Evolutionary conservation across 148 eudicot genomes (phyloP), one percentile per base, ranked within the genome.

Genomic region (Rhododendron ovatum): DNA sequence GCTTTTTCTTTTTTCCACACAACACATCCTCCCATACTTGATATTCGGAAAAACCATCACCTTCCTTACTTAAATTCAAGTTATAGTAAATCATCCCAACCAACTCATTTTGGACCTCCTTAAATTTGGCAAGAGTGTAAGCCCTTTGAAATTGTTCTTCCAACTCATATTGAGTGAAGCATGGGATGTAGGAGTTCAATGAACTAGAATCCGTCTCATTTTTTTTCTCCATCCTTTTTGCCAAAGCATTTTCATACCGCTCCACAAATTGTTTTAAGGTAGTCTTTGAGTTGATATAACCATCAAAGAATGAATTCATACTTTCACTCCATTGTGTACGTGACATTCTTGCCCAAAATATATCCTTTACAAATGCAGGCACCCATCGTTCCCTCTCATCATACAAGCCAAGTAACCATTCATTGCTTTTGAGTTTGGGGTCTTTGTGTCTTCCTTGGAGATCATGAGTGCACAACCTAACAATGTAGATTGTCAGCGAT

Each of bases 331-430:
- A 3, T 59, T 82, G 11, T 14, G 73, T 82, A 28, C 43, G 59
- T n/a, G 84, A 82, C 69, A 55, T 53, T 82, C 84, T 15, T 57
- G 73, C 84, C 69, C 84, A 82, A 57, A 82, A 82, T 7, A 22
- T 53, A 33, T 59, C 71, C 13, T 55, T 82, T 22, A 82, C 26
- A 0, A 55, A 39, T 39, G 41, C 41, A 39, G 41, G 41, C 41
- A 4, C 41, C 41, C 41, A 39, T 39, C 41, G 41, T 39, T 39
- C 41, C 41, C 41, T 39, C 41, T 39, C 41, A 39, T 39, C 41
- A 39, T 0, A 39, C 41, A 39, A 39, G 41, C 41, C 41, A 39
- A 39, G 41, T 39, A 39, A 39, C 41, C 41, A 39, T 39, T 39
- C 41, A 39, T 39, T 39, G 41, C 0, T 39, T 39, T 39, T 3